Evolutionary conservation across 2,329 filamentous ascomycete species (phyloP).

Genomic region (Lachnellula occidentalis): DNA sequence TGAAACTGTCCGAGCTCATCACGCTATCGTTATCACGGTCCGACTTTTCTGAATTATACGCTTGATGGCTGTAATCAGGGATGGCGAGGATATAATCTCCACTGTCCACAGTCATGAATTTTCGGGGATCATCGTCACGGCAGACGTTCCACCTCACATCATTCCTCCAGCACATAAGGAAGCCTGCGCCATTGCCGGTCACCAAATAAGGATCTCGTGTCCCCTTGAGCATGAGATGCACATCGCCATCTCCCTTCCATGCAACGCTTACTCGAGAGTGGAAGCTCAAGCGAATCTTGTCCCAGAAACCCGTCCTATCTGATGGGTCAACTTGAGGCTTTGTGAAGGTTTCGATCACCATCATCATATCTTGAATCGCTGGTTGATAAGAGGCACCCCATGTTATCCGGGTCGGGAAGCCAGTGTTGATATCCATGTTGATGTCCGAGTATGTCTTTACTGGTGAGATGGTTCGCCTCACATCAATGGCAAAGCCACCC

Average conservation of each 20-base stretch:
- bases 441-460: constrained; percentile 97
- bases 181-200: constrained; percentile 87
- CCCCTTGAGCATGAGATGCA: constrained; percentile 88
- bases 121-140: constrained; percentile 77
- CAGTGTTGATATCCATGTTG: constrained; percentile 86
- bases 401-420: constrained; percentile 84
- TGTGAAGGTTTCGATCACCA: constrained; percentile 95
- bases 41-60: constrained; percentile 46
- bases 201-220: constrained; percentile 89
- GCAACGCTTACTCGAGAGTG: constrained; percentile 84
- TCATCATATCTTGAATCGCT: constrained; percentile 99
- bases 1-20: constrained; percentile 51
- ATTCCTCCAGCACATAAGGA: constrained; percentile 98
- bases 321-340: constrained; percentile 93
- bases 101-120: constrained; percentile 93
- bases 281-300: constrained; percentile 91
- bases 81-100: constrained; percentile 92
- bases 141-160: constrained; percentile 86
- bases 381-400: constrained; percentile 98
- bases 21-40: constrained; percentile 54
- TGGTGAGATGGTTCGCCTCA: constrained; percentile 84
- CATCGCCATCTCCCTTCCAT: constrained; percentile 94
- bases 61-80: constrained; percentile 87
- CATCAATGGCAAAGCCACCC: constrained; percentile 74
- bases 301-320: constrained; percentile 95